A percentile compares a stretch with the other conserved stretches of the same genome.
phyloP scores from a whole-genome alignment of 192 early-diverging fungal genomes.

The Chytriomyces confervae region DNA sequence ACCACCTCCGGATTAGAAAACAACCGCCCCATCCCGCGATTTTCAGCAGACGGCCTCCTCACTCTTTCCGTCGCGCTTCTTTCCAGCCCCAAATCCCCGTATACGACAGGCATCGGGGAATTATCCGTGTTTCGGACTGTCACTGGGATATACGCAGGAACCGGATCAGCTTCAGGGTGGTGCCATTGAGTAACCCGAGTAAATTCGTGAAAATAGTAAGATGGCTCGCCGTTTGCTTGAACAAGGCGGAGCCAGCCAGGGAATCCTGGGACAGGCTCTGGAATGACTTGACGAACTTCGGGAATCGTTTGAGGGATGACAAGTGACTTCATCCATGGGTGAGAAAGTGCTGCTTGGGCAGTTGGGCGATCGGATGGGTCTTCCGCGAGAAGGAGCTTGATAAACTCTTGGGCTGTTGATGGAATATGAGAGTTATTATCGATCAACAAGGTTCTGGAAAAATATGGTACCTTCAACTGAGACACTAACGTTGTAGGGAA shows the following conservation, averaged over 20 bases:
- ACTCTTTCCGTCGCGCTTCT: slow-evolving; percentile 6
- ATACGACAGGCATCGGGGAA: neutral
- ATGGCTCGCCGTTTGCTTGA: slow-evolving; percentile 1
- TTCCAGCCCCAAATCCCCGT: neutral
- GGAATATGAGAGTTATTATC: too few species aligned
- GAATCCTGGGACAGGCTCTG: slow-evolving; percentile 14
- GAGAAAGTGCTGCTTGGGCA: slow-evolving; percentile 72
- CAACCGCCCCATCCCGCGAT: neutral
- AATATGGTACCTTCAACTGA: neutral
- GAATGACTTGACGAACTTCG: slow-evolving; percentile 11
- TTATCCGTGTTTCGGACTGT: neutral
- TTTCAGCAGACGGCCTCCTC: neutral
- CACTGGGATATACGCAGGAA: slow-evolving; percentile 14
- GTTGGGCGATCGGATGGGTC: slow-evolving; percentile 76
- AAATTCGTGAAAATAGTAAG: slow-evolving; percentile 28
- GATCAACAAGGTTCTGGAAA: too few species aligned
- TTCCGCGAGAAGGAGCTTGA: slow-evolving; percentile 66
- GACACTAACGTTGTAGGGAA: slow-evolving; percentile 4
- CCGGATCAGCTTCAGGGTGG: slow-evolving; percentile 26
- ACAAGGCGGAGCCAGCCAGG: slow-evolving; percentile 27
- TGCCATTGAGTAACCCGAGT: slow-evolving; percentile 28
- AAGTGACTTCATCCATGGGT: slow-evolving; percentile 70
- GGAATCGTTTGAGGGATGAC: neutral
- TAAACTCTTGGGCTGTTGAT: slow-evolving; percentile 62
- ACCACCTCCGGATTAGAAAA: slow-evolving; percentile 30